Conservation (phyloP, 805 yeast genomes). For the Metschnikowia orientalis region DNA sequence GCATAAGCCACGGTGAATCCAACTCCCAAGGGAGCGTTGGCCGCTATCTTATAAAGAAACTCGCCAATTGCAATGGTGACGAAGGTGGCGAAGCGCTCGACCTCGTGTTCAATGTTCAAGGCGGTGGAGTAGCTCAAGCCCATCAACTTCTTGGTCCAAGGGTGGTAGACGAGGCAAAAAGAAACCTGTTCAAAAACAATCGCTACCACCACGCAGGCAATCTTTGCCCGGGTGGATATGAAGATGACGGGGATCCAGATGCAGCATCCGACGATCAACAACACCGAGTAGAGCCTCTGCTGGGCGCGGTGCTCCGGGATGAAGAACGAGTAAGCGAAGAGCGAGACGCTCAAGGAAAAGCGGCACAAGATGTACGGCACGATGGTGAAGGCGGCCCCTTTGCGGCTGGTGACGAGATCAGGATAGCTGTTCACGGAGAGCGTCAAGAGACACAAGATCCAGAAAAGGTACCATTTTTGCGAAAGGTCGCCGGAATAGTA, state of each 20-base stretch:
- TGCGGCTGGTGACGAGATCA: constrained; percentile 31
- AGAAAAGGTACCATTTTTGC: constrained; percentile 48
- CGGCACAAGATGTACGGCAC: constrained; percentile 49
- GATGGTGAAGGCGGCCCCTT: constrained; percentile 41
- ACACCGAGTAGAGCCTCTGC: constrained; percentile 35
- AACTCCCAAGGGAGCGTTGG: constrained; percentile 42
- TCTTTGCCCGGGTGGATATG: constrained; percentile 41
- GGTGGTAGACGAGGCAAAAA: constrained; percentile 42
- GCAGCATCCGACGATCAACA: constrained; percentile 30
- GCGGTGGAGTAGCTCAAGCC: constrained; percentile 51
- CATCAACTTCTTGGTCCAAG: constrained; percentile 41
- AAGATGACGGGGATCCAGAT: constrained; percentile 54
- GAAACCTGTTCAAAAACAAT: constrained; percentile 39
- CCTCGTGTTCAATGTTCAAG: constrained; percentile 62
- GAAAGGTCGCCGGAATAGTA: constrained; percentile 57
- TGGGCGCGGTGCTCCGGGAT: constrained; percentile 51
- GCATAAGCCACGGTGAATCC: constrained; percentile 44
- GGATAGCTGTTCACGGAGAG: constrained; percentile 46
- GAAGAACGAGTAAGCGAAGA: constrained; percentile 40
- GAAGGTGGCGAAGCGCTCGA: constrained; percentile 55
- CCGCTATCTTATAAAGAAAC: constrained; percentile 51
- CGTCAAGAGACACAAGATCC: constrained; percentile 49
- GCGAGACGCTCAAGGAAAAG: constrained; percentile 30
- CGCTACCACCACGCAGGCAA: constrained; percentile 41
- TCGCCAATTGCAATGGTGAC: constrained; percentile 65